These are phyloP conservation scores for Raffaelea ambrosiae DNA, from an alignment of 2,329 filamentous ascomycete species.

Conservation along the genomic window DNA sequence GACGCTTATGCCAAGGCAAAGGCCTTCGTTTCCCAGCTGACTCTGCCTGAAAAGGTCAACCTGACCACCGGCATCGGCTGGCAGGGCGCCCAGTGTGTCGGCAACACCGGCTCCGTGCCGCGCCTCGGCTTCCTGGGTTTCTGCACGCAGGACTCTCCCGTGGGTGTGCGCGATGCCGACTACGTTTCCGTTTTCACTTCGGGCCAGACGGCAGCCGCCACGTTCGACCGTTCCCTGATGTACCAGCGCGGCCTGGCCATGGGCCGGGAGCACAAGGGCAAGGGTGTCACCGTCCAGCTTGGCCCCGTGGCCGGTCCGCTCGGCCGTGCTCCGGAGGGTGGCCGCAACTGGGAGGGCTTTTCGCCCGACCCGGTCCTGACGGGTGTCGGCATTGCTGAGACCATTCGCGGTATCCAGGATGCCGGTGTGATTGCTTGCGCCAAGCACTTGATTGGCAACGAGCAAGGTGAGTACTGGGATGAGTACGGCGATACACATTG, in stretches of 20 bases:
- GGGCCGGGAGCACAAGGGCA: constrained; percentile 61
- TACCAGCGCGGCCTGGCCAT: constrained; percentile 63
- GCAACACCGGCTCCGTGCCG: constrained; percentile 63
- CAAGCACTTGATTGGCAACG: constrained; percentile 63
- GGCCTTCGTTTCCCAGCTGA: constrained; percentile 74
- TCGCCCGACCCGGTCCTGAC: constrained; percentile 69
- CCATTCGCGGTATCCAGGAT: constrained; percentile 71
- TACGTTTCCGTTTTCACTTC: constrained; percentile 75
- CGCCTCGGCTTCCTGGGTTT: constrained; percentile 61
- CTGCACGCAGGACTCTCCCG: constrained; percentile 81
- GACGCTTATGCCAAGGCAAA: constrained; percentile 68
- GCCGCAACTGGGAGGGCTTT: constrained; percentile 64
- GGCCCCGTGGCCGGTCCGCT: constrained; percentile 68
- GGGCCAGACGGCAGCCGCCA: constrained; percentile 72
- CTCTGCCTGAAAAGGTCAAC: constrained; percentile 85
- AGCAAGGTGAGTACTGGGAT: constrained; percentile 41
- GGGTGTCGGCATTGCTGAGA: constrained; percentile 62
- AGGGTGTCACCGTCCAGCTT: constrained; percentile 66
- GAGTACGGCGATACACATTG: neutral
- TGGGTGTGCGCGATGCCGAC: constrained; percentile 70
- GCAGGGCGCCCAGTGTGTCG: constrained; percentile 66
- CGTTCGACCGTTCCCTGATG: constrained; percentile 68
- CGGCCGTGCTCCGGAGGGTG: constrained; percentile 58
- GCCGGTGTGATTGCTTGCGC: constrained; percentile 71
- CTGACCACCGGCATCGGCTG: constrained; percentile 81